Base-by-base conservation (phyloP, 106 monocot species). In the Gastrodia elata region DNA sequence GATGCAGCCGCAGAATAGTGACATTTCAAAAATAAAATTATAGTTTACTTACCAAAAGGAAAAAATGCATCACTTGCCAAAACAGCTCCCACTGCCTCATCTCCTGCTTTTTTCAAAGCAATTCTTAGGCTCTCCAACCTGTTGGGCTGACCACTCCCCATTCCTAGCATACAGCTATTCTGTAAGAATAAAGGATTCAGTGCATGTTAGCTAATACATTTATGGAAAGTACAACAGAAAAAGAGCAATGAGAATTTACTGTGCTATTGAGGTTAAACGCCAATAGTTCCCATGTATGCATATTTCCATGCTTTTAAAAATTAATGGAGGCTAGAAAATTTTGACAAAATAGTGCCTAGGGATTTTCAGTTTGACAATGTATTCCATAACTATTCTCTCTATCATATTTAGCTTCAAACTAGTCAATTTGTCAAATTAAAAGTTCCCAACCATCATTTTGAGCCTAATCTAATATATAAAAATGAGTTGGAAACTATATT, bases 91-190 rank as follows among this genome's bases (percentile, higher is more conserved):
- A 84, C 86, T 27, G 83, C 97, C 36, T 88, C 97, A 61, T 88
- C 90, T 74, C 97, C 97, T 64, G 97, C 97, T 86, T 97, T 97
- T 70, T 76, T 81, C 35, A 93, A 93, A 72, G 97, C 97, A 74
- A 97, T 90, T 74, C 86, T 82, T 48, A 97, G 38, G 72, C 87
- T 88, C 84, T 97, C 97, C 43, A 88, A 42, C 75, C 97, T 85
- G 57, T 93, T 97, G 27, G 97, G 97, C 71, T 97, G 97, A 8
- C 97, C 97, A 82, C 97, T 97, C 26, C 97, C 97, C 97, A 97
- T 97, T 55, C 97, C 97, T 69, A 96, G 46, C 92, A 96, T 96
- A 61, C 93, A 90, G 64, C 90, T 97, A 71, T 93, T 83, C 97
- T 97, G 71, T 76, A 78, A 27, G 46, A 58, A 72, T 38, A n/a